Percentiles rank a stretch among this genome's conserved stretches.
Conservation (phyloP, 2,329 filamentous ascomycete genomes). For the Paecilomyces sp. region DNA sequence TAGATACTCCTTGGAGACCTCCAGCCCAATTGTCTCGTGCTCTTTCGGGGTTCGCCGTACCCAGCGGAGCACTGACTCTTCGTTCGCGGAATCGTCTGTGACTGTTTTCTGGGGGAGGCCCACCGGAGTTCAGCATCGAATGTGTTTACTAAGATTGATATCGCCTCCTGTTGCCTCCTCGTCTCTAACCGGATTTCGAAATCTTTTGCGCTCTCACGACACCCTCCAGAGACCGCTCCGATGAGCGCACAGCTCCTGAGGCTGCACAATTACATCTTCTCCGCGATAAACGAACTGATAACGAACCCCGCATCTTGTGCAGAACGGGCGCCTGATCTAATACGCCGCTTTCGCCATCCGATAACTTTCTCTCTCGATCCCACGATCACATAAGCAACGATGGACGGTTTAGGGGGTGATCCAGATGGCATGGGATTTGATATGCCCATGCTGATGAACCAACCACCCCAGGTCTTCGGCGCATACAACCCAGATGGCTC, state of each 20-base stretch:
- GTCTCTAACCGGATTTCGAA: not conserved
- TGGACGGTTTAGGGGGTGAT: slow-evolving; percentile 31
- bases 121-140: not conserved
- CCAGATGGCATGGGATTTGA: slow-evolving; percentile 35
- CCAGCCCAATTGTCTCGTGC: not conserved
- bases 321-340: not conserved
- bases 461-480: slow-evolving; percentile 63
- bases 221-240: not conserved
- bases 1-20: not conserved
- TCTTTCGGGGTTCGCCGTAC: not conserved
- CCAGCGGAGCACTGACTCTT: slow-evolving; percentile 7
- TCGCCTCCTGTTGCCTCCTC: not conserved
- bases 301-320: not conserved
- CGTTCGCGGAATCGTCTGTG: slow-evolving; percentile 1
- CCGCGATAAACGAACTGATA: not conserved
- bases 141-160: not conserved
- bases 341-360: not conserved
- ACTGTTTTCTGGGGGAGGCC: not conserved
- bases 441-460: slow-evolving; percentile 50
- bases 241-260: not conserved
- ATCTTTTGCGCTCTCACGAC: not conserved
- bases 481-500: slow-evolving; percentile 55
- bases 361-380: not conserved
- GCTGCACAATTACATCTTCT: not conserved
- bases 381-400: slow-evolving; percentile 6